Evolutionary conservation across 805 yeast genomes (phyloP).

Genomic region (Saturnispora ahearnii): DNA sequence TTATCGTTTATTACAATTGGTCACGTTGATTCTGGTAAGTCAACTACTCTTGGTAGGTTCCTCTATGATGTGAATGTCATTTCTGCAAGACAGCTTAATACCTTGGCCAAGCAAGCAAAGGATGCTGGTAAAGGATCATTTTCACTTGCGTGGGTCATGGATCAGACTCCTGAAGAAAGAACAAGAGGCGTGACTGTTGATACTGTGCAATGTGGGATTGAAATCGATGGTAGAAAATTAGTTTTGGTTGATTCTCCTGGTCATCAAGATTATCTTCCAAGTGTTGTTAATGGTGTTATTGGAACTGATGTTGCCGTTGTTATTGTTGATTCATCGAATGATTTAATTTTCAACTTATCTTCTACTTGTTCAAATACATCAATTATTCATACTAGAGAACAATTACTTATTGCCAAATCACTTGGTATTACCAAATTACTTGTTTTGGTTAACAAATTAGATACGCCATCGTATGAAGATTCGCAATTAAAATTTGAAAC

Average conservation of each 20-base stretch:
- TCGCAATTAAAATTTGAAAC: slow-evolving; percentile 21
- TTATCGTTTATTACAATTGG: slow-evolving; percentile 75
- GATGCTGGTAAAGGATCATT: slow-evolving; percentile 67
- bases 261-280: slow-evolving; percentile 74
- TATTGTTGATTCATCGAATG: slow-evolving; percentile 63
- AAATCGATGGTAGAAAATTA: slow-evolving; percentile 44
- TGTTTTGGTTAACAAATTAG: slow-evolving; percentile 65
- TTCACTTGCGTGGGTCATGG: slow-evolving; percentile 81
- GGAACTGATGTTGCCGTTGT: slow-evolving; percentile 71
- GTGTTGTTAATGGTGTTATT: slow-evolving; percentile 75
- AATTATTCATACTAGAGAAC: slow-evolving; percentile 75
- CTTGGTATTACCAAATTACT: slow-evolving; percentile 56
- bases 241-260: slow-evolving; percentile 83
- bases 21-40: slow-evolving; percentile 81
- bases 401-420: slow-evolving; percentile 56
- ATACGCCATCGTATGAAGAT: slow-evolving; percentile 46
- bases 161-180: slow-evolving; percentile 71
- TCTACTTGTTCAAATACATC: slow-evolving; percentile 12
- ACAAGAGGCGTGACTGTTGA: slow-evolving; percentile 72
- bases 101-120: slow-evolving; percentile 55
- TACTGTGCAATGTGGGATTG: slow-evolving; percentile 59
- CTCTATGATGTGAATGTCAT: slow-evolving; percentile 60
- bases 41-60: slow-evolving; percentile 69
- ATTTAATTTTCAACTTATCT: slow-evolving; percentile 47
- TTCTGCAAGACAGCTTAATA: slow-evolving; percentile 54